Evolutionary conservation across 78 protist genomes (phyloP).

Genomic region (Bodo saltans): DNA sequence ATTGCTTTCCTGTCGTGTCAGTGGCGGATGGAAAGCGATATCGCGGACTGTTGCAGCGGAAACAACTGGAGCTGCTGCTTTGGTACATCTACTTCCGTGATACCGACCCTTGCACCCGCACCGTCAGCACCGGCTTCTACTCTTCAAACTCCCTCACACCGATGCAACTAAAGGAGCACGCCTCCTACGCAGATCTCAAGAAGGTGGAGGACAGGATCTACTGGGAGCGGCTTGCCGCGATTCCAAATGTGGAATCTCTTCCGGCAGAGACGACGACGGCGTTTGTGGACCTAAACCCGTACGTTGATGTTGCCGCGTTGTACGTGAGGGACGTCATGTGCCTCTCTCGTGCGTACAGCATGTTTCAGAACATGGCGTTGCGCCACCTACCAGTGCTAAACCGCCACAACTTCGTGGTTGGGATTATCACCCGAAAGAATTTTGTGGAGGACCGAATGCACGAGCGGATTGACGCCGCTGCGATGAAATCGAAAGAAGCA

Average conservation of each 20-base stretch:
- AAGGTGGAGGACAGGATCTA: background rate
- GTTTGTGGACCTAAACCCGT: slow-evolving; percentile 23
- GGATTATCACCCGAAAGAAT: slow-evolving; percentile 44
- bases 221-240: slow-evolving; percentile 10
- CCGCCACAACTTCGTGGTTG: slow-evolving; percentile 5
- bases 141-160: too few species aligned
- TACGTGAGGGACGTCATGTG: background rate
- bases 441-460: slow-evolving; percentile 26
- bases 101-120: background rate
- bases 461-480: too few species aligned
- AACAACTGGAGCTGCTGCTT: background rate
- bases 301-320: slow-evolving; percentile 1
- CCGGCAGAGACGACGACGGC: background rate
- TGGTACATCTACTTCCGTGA: background rate
- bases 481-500: too few species aligned
- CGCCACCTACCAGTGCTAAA: slow-evolving; percentile 33
- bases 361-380: slow-evolving; percentile 35
- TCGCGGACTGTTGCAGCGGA: background rate
- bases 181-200: background rate
- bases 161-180: too few species aligned
- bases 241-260: background rate
- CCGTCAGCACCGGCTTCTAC: too few species aligned
- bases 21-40: background rate
- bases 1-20: slow-evolving; percentile 29
- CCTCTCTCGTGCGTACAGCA: slow-evolving; percentile 12